These are phyloP conservation scores for Aristolochia fimbriata DNA, from an alignment of 164 flowering plant genomes.

Conservation along the genomic window DNA sequence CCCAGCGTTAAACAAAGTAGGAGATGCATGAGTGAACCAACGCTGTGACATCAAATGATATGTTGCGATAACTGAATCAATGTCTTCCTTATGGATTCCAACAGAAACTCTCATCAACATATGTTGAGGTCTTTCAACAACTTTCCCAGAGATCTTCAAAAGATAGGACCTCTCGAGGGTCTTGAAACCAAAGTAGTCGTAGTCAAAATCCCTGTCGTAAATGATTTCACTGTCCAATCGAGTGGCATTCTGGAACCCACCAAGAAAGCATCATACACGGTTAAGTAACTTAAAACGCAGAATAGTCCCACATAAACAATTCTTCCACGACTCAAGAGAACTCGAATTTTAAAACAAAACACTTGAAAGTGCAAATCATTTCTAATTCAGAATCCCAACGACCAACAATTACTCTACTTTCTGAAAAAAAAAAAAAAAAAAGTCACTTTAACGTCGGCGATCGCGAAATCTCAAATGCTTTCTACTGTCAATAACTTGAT, in stretches of 20 bases:
- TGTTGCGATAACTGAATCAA: slow-evolving; percentile 80
- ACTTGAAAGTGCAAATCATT: too few species aligned
- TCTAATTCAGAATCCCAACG: too few species aligned
- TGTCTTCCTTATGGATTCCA: slow-evolving; percentile 95
- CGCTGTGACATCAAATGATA: slow-evolving; percentile 97
- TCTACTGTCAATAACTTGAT: background rate
- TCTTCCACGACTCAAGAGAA: too few species aligned
- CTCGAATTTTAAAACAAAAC: too few species aligned
- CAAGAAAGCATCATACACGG: background rate
- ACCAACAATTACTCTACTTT: too few species aligned
- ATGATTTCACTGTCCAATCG: slow-evolving; percentile 92
- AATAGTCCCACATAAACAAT: background rate
- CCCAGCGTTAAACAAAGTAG: slow-evolving; percentile 95
- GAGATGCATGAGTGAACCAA: slow-evolving; percentile 99
- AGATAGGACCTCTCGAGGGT: slow-evolving; percentile 98
- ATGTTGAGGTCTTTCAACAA: slow-evolving; percentile 97
- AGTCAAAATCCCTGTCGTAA: slow-evolving; percentile 95
- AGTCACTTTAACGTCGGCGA: too few species aligned
- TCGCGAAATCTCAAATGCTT: background rate
- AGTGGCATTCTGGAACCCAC: slow-evolving; percentile 73
- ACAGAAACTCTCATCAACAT: slow-evolving; percentile 99
- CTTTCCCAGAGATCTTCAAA: slow-evolving; percentile 79
- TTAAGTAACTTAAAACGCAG: background rate
- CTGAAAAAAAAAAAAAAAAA: too few species aligned
- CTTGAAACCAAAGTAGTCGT: slow-evolving; percentile 98